A percentile compares a stretch with the other conserved stretches of the same genome.
Conservation (phyloP, 225 moss, liverwort and hornwort species). For the Ulota crispa region DNA sequence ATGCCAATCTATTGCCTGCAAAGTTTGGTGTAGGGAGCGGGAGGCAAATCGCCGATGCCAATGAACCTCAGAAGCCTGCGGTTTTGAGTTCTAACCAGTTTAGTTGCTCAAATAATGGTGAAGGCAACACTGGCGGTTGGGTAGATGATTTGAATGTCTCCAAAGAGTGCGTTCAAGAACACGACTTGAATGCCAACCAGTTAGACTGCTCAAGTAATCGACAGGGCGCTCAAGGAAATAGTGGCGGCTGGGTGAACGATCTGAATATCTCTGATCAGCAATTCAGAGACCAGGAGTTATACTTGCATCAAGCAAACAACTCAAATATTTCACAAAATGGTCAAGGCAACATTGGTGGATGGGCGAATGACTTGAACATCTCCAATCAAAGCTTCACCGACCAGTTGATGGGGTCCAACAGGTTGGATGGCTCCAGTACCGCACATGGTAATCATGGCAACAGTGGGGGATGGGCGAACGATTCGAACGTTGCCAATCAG, state of each 20-base stretch:
- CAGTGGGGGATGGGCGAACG: constrained; percentile 50
- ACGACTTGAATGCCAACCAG: constrained; percentile 15
- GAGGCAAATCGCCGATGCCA: constrained; percentile 34
- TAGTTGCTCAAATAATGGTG: constrained; percentile 25
- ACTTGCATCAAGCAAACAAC: constrained; percentile 32
- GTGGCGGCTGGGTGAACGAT: constrained; percentile 48
- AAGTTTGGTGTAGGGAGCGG: constrained; percentile 37
- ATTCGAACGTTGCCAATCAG: constrained; percentile 42
- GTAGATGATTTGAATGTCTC: constrained; percentile 43
- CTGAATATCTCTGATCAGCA: constrained; percentile 44
- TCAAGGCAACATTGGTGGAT: constrained; percentile 38
- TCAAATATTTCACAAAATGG: constrained; percentile 30
- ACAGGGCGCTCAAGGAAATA: constrained; percentile 36
- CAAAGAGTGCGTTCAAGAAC: constrained; percentile 22
- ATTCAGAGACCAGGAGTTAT: constrained; percentile 27
- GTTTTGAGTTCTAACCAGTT: constrained; percentile 25
- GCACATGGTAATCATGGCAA: constrained; percentile 37
- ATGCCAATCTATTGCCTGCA: constrained; percentile 31
- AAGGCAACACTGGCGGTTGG: constrained; percentile 42
- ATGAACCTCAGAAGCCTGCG: constrained; percentile 23
- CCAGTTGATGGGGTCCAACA: constrained; percentile 27
- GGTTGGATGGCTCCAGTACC: constrained; percentile 28
- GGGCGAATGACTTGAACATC: constrained; percentile 40
- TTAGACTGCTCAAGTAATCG: constrained; percentile 27
- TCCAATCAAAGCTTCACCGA: constrained; percentile 36